Evolutionary conservation across 2,329 filamentous ascomycete species (phyloP).

Genomic region (Fusarium graminum): DNA sequence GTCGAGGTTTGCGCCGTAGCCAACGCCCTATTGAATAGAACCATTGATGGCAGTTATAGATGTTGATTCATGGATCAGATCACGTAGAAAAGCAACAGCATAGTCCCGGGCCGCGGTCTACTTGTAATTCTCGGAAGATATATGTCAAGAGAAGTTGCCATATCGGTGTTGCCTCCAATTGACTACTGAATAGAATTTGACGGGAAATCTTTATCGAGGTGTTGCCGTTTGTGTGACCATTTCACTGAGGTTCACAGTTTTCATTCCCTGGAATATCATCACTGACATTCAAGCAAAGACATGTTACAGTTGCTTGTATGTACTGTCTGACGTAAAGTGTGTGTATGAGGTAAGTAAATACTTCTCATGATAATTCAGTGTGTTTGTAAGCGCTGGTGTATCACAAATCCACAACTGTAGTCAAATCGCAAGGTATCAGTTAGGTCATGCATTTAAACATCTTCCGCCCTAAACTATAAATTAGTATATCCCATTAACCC

Average conservation of each 20-base stretch:
- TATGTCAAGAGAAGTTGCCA: neutral
- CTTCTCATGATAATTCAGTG: too few relatives aligned
- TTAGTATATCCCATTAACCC: neutral
- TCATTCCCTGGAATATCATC: neutral
- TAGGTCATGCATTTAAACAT: too few relatives aligned
- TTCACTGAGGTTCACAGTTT: constrained; percentile 11
- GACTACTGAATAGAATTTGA: neutral
- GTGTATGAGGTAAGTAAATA: neutral
- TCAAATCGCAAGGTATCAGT: neutral
- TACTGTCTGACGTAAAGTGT: neutral
- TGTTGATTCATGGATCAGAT: too few relatives aligned
- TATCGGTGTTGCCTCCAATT: neutral
- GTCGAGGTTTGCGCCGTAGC: constrained; percentile 22
- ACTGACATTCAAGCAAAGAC: neutral
- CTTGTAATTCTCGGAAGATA: too few relatives aligned
- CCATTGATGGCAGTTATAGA: constrained; percentile 11
- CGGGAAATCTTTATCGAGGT: constrained; percentile 27
- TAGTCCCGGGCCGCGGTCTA: too few relatives aligned
- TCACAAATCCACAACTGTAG: neutral
- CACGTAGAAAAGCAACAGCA: too few relatives aligned
- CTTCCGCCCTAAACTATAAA: neutral
- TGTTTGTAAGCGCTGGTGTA: neutral
- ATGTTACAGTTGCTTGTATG: neutral
- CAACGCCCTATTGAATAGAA: constrained; percentile 24
- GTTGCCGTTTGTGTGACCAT: constrained; percentile 31